Evolutionary conservation across 163 green algal genomes (phyloP).

Genomic region (Prototheca wickerhamii): DNA sequence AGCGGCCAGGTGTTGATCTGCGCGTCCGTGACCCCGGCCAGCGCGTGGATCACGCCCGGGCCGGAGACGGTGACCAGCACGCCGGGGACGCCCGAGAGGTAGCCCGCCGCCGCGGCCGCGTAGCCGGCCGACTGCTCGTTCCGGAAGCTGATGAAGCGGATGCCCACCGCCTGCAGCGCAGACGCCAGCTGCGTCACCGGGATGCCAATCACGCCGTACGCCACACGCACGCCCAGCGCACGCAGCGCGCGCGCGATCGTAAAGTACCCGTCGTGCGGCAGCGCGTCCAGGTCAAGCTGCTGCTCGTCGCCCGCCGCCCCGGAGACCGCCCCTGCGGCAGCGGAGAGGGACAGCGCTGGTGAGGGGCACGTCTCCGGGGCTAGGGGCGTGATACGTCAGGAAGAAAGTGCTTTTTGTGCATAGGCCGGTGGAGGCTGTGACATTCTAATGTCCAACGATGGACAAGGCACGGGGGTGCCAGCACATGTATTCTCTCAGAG

Average conservation of each 20-base stretch:
- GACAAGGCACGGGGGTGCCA: too few relatives aligned
- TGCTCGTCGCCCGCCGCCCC: neutral
- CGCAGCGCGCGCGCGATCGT: constrained; percentile 40
- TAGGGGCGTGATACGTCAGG: neutral
- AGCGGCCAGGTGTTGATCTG: constrained; percentile 72
- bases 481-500: too few relatives aligned
- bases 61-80: constrained; percentile 75
- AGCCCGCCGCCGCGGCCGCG: constrained; percentile 56
- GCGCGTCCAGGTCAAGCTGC: neutral
- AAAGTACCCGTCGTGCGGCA: constrained; percentile 39
- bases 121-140: constrained; percentile 80
- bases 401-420: too few relatives aligned
- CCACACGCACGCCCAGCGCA: constrained; percentile 47
- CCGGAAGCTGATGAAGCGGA: constrained; percentile 65
- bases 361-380: neutral
- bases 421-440: too few relatives aligned
- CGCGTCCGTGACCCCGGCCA: constrained; percentile 61
- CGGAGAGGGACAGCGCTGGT: neutral
- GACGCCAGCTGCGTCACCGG: constrained; percentile 72
- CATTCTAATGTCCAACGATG: too few relatives aligned
- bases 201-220: constrained; percentile 78
- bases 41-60: constrained; percentile 61
- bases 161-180: constrained; percentile 44
- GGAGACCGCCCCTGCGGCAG: neutral
- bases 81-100: constrained; percentile 56